These are phyloP conservation scores for Corymbia calophylla DNA, from an alignment of 441 rosid genomes.

Conservation along the genomic window DNA sequence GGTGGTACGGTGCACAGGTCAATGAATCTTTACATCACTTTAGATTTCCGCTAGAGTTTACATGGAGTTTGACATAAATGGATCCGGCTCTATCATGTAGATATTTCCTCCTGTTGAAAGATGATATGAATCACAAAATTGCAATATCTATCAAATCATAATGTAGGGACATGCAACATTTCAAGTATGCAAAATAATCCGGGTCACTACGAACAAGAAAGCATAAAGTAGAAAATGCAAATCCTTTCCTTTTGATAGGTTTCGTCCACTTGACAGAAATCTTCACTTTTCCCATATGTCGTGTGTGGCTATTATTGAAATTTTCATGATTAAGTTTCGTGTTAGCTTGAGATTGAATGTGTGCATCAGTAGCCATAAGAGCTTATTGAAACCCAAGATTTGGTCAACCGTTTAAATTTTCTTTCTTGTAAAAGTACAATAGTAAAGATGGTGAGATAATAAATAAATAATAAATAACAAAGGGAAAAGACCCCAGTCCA, in stretches of 20 bases:
- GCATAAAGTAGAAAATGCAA: background rate
- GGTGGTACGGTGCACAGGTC: background rate
- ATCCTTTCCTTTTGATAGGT: background rate
- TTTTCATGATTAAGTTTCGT: background rate
- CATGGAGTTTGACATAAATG: background rate
- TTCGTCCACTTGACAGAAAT: background rate
- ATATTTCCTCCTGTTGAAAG: background rate
- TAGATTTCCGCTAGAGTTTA: background rate
- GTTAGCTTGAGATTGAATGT: background rate
- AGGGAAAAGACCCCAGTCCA: too few species aligned
- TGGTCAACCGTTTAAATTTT: too few species aligned
- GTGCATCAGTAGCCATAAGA: background rate
- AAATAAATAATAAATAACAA: too few species aligned
- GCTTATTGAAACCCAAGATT: too few species aligned
- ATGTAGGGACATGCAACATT: fast-evolving
- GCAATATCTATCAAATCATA: fast-evolving
- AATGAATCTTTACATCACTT: background rate
- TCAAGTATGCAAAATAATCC: background rate
- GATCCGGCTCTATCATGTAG: background rate
- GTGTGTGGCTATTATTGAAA: too few species aligned
- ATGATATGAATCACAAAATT: background rate
- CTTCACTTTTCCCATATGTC: background rate
- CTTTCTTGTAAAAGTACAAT: too few species aligned
- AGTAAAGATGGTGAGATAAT: too few species aligned
- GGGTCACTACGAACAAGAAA: background rate